Base-by-base conservation (phyloP, 2,329 filamentous ascomycete genomes). In the Zopfia rhizophila region DNA sequence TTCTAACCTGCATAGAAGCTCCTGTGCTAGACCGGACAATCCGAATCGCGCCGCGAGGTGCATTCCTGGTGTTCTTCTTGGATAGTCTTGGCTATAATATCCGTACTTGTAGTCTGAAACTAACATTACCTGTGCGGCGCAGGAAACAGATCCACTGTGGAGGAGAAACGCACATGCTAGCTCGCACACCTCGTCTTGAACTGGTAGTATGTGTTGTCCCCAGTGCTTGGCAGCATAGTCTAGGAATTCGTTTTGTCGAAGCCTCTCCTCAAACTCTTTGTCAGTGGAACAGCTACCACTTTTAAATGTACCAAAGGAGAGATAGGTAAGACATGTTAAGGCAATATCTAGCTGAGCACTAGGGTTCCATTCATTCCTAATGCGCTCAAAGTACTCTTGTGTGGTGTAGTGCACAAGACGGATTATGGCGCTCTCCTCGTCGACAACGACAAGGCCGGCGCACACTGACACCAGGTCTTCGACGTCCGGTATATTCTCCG, bases 211-310 rank as follows among this genome's bases (percentile, higher is more conserved):
- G 52, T 66, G 60, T 24, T 56, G 17, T 10, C 47, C 48, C 62
- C 60, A 65, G 38, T 59, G 41, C n/a, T 37, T 24, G 27, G 56
- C 56, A 23, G 63, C 55, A 45, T 69, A 70, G 11, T 43, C 36
- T 24, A 59, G 46, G 17, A 69, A 55, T 14, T 37, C 42, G 39
- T 59, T 45, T 19, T 53, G 7, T 17, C 35, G 7, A 3, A 65
- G 30, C 36, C 59, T 47, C 6, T 48, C 18, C 17, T 53, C 37
- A 29, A 58, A 61, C 7, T 47, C 51, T 12, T 38, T 14, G 24
- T 52, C 36, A 16, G 17, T 29, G 13, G 33, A 31, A 14, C 58
- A 58, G 13, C n/a, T 40, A 19, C 37, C 37, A 16, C 23, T 48
- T 12, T 21, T 24, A 27, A 66, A 64, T 0, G 14, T 18, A 29